A percentile compares a stretch with the other conserved stretches of the same genome.
phyloP scores from a whole-genome alignment of 2,329 filamentous ascomycete genomes.

The Clarireedia monteithiana region DNA sequence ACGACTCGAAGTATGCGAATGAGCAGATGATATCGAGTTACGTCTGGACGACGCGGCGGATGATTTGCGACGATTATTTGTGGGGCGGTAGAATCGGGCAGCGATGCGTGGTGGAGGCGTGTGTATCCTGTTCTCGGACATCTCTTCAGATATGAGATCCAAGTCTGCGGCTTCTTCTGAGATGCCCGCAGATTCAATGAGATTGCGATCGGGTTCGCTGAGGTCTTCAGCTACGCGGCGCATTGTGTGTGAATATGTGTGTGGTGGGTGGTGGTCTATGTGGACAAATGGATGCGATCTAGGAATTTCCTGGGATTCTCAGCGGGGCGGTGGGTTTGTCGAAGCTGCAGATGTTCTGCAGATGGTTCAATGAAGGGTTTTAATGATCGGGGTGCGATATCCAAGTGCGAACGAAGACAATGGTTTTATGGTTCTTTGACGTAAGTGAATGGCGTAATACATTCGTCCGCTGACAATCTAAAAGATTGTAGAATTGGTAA shows the following conservation, averaged over 20 bases:
- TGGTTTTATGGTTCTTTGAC: not conserved
- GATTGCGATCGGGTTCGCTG: constrained; percentile 29
- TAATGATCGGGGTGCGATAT: not conserved
- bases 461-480: not conserved
- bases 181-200: constrained; percentile 24
- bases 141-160: constrained; percentile 27
- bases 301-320: not conserved
- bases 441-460: not conserved
- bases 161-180: constrained; percentile 14
- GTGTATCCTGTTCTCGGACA: constrained; percentile 32
- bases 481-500: not conserved
- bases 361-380: not conserved
- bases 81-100: constrained; percentile 66
- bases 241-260: constrained; percentile 18
- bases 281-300: no score
- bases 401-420: not conserved
- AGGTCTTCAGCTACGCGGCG: constrained; percentile 26
- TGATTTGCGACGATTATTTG: constrained; percentile 60
- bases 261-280: not conserved
- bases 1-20: constrained; percentile 39
- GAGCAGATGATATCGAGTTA: constrained; percentile 70
- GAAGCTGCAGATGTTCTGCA: not conserved
- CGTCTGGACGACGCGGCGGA: constrained; percentile 72
- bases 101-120: constrained; percentile 70
- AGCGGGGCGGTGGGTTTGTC: constrained; percentile 5